Evolutionary conservation across 2,329 filamentous ascomycete species (phyloP), one percentile per base, ranked within the genome.

Genomic region (Colletotrichum gigasporum): DNA sequence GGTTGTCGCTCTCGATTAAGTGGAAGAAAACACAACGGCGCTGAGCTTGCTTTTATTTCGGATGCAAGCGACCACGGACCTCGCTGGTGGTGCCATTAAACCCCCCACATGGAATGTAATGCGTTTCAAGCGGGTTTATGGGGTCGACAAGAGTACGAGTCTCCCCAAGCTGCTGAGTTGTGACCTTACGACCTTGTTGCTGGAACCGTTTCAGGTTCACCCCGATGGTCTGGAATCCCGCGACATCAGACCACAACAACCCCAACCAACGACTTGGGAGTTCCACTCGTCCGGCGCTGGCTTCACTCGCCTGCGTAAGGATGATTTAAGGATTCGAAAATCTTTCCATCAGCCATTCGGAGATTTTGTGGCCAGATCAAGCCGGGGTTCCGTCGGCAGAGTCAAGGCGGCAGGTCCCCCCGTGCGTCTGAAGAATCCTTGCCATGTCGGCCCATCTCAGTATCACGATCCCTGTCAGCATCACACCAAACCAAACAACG

Each of bases 151-250:
- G 8, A 30, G 30, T 16, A 26, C 12, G 34, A 24, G 45, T 48
- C 42, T 24, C 32, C 41, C 47, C 22, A n/a, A n/a, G 10, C n/a
- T 30, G 26, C 47, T 14, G 47, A 20, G 9, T 41, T 37, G 39
- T 35, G 32, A 53, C 32, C 60, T 37, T 60, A 48, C 55, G 54
- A 60, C 18, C 32, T 26, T 59, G 55, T 45, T 37, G 56, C 60
- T 59, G 39, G 32, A 47, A 24, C 18, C 24, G 61, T 63, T 60
- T 63, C 45, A 63, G 20, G 16, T 60, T 26, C 32, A 47, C 60
- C 55, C 41, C 22, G 7, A 41, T 42, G 22, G 42, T 42, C 35
- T 51, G 26, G 45, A 60, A 34, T 12, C 28, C 14, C 16, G 14
- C 41, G 47, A 30, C 39, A 60, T 60, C 55, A 60, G 61, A 53